Evolutionary conservation across 495 filamentous ascomycete genomes (phyloP).

Genomic region (Hypoxylon fuscum): DNA sequence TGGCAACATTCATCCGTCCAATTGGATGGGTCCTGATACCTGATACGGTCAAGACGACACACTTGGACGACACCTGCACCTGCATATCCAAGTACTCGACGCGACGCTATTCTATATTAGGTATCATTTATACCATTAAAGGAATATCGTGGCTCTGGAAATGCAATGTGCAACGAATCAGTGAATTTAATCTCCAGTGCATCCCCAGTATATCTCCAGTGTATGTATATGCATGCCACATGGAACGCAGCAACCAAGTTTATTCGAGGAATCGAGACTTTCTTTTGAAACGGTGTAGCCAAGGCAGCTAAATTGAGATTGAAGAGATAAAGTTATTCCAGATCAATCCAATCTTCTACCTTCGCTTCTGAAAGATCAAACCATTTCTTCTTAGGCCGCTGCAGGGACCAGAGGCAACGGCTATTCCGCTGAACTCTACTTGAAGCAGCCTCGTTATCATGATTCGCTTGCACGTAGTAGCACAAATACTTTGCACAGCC

Average conservation of each 20-base stretch:
- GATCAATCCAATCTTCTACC: slow-evolving; percentile 21
- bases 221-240: slow-evolving; percentile 1
- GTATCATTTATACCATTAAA: neutral
- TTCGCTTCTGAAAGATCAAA: neutral
- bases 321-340: slow-evolving; percentile 40
- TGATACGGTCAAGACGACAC: slow-evolving; percentile 30
- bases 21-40: slow-evolving; percentile 28
- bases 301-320: slow-evolving; percentile 34
- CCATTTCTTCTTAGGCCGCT: slow-evolving; percentile 6
- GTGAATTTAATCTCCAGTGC: too few relatives aligned
- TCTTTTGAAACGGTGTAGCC: slow-evolving; percentile 26
- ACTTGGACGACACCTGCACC: slow-evolving; percentile 15
- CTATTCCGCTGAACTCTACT: slow-evolving; percentile 19
- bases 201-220: too few relatives aligned
- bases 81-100: slow-evolving; percentile 17
- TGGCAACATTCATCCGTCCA: slow-evolving; percentile 41
- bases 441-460: slow-evolving; percentile 17
- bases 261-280: slow-evolving; percentile 26
- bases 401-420: slow-evolving; percentile 31
- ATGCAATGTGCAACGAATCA: neutral
- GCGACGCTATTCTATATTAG: neutral
- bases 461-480: slow-evolving; percentile 19
- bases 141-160: neutral
- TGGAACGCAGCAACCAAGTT: slow-evolving; percentile 8
- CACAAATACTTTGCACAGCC: slow-evolving; percentile 13